These are phyloP conservation scores for Chytriomyces hyalinus DNA, from an alignment of 192 early-diverging fungal species.

Conservation along the genomic window DNA sequence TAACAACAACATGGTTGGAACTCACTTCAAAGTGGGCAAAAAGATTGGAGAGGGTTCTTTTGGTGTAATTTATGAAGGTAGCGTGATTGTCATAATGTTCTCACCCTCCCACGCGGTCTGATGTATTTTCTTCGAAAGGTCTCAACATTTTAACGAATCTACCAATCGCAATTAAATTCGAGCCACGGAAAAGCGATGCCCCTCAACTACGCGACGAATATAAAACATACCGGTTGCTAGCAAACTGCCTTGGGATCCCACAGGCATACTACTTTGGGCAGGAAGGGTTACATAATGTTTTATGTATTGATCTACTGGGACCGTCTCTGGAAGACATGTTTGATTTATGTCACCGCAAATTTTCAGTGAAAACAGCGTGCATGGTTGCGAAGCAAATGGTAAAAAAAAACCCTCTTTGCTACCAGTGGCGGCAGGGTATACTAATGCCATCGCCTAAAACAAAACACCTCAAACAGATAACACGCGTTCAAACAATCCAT, in stretches of 20 bases:
- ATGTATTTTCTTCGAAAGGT: slow-evolving; percentile 49
- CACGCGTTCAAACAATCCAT: slow-evolving; percentile 79
- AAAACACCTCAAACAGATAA: slow-evolving; percentile 57
- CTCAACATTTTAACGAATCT: slow-evolving; percentile 86
- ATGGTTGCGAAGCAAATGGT: slow-evolving; percentile 94
- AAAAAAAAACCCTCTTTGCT: neutral
- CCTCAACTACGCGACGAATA: slow-evolving; percentile 93
- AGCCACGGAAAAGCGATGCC: slow-evolving; percentile 90
- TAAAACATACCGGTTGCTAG: slow-evolving; percentile 87
- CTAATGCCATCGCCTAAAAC: slow-evolving; percentile 27
- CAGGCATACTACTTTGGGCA: slow-evolving; percentile 90
- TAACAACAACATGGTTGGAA: slow-evolving; percentile 78
- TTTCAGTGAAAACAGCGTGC: slow-evolving; percentile 84
- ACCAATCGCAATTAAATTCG: slow-evolving; percentile 93
- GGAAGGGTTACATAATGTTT: slow-evolving; percentile 88
- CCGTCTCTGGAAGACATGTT: slow-evolving; percentile 92
- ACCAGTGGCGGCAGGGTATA: slow-evolving; percentile 55
- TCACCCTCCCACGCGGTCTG: neutral
- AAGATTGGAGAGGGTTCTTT: slow-evolving; percentile 95
- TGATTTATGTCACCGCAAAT: slow-evolving; percentile 86
- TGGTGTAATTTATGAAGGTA: slow-evolving; percentile 96
- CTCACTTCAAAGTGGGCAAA: slow-evolving; percentile 90
- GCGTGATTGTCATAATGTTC: slow-evolving; percentile 1
- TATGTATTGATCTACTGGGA: slow-evolving; percentile 88
- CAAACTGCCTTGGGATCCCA: slow-evolving; percentile 83